Evolutionary conservation across 345 rosid genomes (phyloP).

Genomic region (Garcia nutans): DNA sequence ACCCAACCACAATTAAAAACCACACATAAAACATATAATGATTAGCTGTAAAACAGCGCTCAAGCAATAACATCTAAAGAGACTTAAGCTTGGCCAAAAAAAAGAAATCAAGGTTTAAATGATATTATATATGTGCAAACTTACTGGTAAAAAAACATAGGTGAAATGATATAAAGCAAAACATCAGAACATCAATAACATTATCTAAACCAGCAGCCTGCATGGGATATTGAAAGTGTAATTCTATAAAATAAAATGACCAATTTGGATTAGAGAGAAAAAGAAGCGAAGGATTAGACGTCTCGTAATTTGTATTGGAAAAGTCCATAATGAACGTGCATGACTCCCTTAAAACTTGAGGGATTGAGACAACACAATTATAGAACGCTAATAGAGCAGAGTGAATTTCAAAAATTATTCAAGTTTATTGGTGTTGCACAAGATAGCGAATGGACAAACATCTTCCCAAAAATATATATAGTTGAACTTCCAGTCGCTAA

Average conservation of each 20-base stretch:
- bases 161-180: slow-evolving; percentile 21
- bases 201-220: slow-evolving; percentile 33
- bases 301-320: neutral
- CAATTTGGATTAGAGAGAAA: neutral
- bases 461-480: neutral
- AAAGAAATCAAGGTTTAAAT: neutral
- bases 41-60: neutral
- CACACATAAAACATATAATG: neutral
- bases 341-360: neutral
- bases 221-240: slow-evolving; percentile 21
- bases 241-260: slow-evolving; percentile 2
- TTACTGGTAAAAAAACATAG: slow-evolving; percentile 36
- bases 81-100: no score
- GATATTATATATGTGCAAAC: slow-evolving; percentile 21
- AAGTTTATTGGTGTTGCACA: no score
- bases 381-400: neutral
- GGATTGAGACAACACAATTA: neutral
- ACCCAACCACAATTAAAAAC: neutral
- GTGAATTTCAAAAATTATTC: neutral
- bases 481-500: neutral
- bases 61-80: neutral
- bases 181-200: slow-evolving; percentile 32
- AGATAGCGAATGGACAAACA: no score
- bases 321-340: neutral
- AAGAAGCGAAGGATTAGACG: neutral